Conservation (phyloP, 1,139 yeast species). For the Taiozyma sp. region DNA sequence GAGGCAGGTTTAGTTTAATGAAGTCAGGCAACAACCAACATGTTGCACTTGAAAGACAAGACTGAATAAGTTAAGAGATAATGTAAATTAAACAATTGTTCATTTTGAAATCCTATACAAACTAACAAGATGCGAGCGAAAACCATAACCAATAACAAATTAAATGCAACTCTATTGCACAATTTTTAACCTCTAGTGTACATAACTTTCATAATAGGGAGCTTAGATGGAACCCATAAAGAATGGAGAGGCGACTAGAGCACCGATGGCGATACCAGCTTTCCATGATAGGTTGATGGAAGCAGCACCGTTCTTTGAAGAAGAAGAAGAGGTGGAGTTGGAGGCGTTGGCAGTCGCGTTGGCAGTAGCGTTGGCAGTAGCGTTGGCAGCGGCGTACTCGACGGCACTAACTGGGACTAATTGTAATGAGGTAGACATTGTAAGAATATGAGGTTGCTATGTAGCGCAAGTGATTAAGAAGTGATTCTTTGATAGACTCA, state of each 20-base stretch:
- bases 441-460: neutral
- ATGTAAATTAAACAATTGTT: neutral
- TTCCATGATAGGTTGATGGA: constrained; percentile 20
- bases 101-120: neutral
- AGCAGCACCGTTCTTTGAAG: constrained; percentile 18
- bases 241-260: constrained; percentile 22
- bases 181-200: neutral
- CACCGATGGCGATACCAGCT: constrained; percentile 23
- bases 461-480: neutral
- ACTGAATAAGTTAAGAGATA: neutral
- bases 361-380: constrained; percentile 17
- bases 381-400: constrained; percentile 21
- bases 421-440: constrained; percentile 9
- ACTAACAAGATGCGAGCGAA: neutral
- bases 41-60: neutral
- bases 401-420: constrained; percentile 24
- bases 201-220: neutral
- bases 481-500: neutral
- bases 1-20: too few relatives aligned
- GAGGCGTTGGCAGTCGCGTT: constrained; percentile 20
- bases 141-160: neutral
- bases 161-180: constrained; percentile 1
- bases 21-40: too few relatives aligned
- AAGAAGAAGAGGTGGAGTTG: constrained; percentile 10
- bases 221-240: constrained; percentile 19